Percentiles rank a stretch among this genome's conserved stretches.
These are phyloP conservation scores for Trypanosoma grayi DNA, from an alignment of 208 protist genomes.

Conservation along the genomic window DNA sequence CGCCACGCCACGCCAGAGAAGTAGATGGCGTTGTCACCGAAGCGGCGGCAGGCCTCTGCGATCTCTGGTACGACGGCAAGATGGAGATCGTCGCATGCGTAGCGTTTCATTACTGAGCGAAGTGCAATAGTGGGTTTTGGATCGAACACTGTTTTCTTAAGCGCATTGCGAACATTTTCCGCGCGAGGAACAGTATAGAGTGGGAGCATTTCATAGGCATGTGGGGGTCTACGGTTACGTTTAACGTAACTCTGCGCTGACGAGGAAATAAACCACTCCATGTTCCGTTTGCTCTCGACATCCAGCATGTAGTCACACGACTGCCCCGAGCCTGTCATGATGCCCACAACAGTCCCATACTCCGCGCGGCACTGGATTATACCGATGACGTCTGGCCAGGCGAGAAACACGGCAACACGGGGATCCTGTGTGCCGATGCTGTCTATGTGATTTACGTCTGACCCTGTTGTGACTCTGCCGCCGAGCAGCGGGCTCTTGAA, in stretches of 20 bases:
- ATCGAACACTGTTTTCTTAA: slow-evolving; percentile 50
- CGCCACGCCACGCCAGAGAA: slow-evolving; percentile 73
- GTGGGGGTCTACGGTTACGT: slow-evolving; percentile 8
- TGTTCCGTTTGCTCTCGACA: slow-evolving; percentile 16
- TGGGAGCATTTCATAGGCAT: slow-evolving; percentile 24
- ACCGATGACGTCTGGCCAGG: slow-evolving; percentile 41
- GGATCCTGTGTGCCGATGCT: slow-evolving; percentile 8
- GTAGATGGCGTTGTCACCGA: slow-evolving; percentile 72
- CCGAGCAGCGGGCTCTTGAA: slow-evolving; percentile 14
- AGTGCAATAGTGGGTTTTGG: slow-evolving; percentile 52
- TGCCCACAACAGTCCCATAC: slow-evolving; percentile 32
- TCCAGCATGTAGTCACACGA: slow-evolving; percentile 39
- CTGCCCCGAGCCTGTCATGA: slow-evolving; percentile 37
- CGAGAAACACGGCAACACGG: slow-evolving; percentile 25
- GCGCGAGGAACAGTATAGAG: slow-evolving; percentile 35
- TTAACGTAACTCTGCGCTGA: slow-evolving; percentile 20
- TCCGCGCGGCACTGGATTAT: slow-evolving; percentile 39
- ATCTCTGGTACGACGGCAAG: slow-evolving; percentile 52
- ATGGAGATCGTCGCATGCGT: slow-evolving; percentile 40
- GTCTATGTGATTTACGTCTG: background rate
- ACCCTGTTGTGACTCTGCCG: background rate
- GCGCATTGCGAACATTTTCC: slow-evolving; percentile 37
- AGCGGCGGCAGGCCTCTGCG: slow-evolving; percentile 46
- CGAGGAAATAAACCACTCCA: slow-evolving; percentile 20
- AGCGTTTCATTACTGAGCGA: slow-evolving; percentile 33